phyloP scores from a whole-genome alignment of 805 yeast genomes.

The Teunomyces lycoperdinae region DNA sequence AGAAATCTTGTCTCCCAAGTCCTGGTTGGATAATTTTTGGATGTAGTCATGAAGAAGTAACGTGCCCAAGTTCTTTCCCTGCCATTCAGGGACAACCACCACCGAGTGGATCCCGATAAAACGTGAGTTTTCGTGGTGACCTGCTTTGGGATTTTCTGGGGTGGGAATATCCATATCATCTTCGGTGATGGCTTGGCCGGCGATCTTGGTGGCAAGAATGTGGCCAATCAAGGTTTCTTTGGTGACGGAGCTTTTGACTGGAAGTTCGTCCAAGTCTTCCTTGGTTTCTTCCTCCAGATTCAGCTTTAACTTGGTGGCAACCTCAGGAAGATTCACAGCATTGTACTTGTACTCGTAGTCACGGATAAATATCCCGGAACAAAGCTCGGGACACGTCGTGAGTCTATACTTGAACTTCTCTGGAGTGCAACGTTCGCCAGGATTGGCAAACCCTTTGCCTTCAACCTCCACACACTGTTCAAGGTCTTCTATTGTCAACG shows the following conservation, averaged over 20 bases:
- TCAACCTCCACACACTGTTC: slow-evolving; percentile 64
- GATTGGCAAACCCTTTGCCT: slow-evolving; percentile 61
- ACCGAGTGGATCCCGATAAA: slow-evolving; percentile 80
- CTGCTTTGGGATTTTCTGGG: slow-evolving; percentile 33
- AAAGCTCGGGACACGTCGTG: slow-evolving; percentile 81
- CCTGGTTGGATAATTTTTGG: slow-evolving; percentile 85
- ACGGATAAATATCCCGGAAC: slow-evolving; percentile 83
- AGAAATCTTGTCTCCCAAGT: slow-evolving; percentile 73
- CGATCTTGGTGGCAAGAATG: slow-evolving; percentile 72
- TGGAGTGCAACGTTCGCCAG: slow-evolving; percentile 59
- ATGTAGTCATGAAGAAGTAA: slow-evolving; percentile 82
- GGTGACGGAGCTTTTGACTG: slow-evolving; percentile 47
- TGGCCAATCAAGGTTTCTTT: slow-evolving; percentile 76
- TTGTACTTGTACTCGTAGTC: slow-evolving; percentile 50
- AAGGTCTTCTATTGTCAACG: slow-evolving; percentile 72
- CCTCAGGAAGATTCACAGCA: slow-evolving; percentile 40
- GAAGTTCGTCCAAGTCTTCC: slow-evolving; percentile 38
- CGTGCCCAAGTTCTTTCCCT: slow-evolving; percentile 80
- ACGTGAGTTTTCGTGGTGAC: slow-evolving; percentile 75
- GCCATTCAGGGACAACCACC: slow-evolving; percentile 73
- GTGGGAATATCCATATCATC: slow-evolving; percentile 61
- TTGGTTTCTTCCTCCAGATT: slow-evolving; percentile 10
- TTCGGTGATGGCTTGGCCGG: slow-evolving; percentile 48
- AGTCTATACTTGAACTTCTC: slow-evolving; percentile 68
- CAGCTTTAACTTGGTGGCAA: slow-evolving; percentile 30